Conservation (phyloP, 2,329 filamentous ascomycete species). For the Fusarium sacchari region DNA sequence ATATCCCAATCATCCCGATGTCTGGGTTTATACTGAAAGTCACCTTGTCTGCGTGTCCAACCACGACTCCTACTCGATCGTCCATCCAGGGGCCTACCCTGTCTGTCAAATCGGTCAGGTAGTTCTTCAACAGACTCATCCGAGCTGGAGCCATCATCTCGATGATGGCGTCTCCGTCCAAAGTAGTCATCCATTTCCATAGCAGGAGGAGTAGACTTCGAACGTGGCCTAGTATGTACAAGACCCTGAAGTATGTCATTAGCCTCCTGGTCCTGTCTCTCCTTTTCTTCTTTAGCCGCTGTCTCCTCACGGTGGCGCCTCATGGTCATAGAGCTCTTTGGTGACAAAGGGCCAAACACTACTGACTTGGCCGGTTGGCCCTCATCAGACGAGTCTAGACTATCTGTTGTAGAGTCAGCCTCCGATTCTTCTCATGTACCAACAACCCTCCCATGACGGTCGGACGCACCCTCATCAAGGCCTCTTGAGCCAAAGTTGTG, state of each 20-base stretch:
- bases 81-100: conserved; percentile 54
- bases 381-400: conserved; percentile 36
- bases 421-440: neutral
- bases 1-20: conserved; percentile 50
- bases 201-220: conserved; percentile 40
- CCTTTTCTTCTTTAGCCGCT: conserved; percentile 38
- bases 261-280: conserved; percentile 24
- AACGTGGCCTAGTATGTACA: conserved; percentile 26
- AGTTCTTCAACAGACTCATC: conserved; percentile 56
- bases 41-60: conserved; percentile 53
- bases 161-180: conserved; percentile 34
- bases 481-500: conserved; percentile 42
- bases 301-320: conserved; percentile 51
- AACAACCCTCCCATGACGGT: conserved; percentile 42
- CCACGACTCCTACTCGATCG: conserved; percentile 25
- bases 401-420: conserved; percentile 45
- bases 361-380: conserved; percentile 53
- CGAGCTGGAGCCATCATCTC: conserved; percentile 32
- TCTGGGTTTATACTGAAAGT: conserved; percentile 53
- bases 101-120: conserved; percentile 59
- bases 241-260: conserved; percentile 32
- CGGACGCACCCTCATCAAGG: conserved; percentile 52
- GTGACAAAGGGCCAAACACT: conserved; percentile 60
- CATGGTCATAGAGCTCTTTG: conserved; percentile 59
- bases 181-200: conserved; percentile 44